Base-by-base conservation (phyloP, 352 stramenopile species). In the Pythium myriotylum region DNA sequence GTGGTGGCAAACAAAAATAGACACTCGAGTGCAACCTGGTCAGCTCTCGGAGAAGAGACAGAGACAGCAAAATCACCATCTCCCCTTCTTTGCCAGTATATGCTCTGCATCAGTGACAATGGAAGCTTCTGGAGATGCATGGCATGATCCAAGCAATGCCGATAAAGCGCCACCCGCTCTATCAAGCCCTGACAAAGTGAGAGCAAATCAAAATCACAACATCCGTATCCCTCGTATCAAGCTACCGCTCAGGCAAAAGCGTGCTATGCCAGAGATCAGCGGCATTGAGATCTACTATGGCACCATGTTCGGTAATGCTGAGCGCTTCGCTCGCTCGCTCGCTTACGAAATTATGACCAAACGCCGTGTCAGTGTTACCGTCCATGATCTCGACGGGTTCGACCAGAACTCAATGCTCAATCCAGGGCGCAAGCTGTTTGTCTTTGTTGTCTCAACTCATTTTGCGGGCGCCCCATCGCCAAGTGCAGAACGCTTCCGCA, bases 391-490 rank as follows among this genome's bases (percentile, higher is more conserved):
- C n/a, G 93, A 98, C 60, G 69, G 94, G 42, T 94, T 97, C 45
- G 56, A 89, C 13, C 51, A 59, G 3, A 20, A 54, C 1, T 17
- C 22, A 7, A 70, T 78, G 13, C 6, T 55, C 2, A 42, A 24
- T 16, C 68, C 74, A 14, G 74, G 79, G 14, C 58, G 26, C 13
- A 62, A 54, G 20, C 53, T 80, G 29, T 90, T 81, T 9, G 74
- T 99, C 19, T 98, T 98, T 56, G 67, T 99, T 17, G 81, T 98
- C 35, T 84, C 97, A 1, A 99, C 96, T 0, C 98, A 99, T 65
- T 94, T 96, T 48, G 94, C 97, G 54, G 96, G 97, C 4, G 94
- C 98, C 56, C 82, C 96, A 13, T 97, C 96, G 7, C 94, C 98
- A 55, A 98, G 97, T 72, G 90, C 95, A 6, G 77, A 84, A 40